phyloP scores from a whole-genome alignment of 108 stramenopile species.

The Nitzschia putrida region DNA sequence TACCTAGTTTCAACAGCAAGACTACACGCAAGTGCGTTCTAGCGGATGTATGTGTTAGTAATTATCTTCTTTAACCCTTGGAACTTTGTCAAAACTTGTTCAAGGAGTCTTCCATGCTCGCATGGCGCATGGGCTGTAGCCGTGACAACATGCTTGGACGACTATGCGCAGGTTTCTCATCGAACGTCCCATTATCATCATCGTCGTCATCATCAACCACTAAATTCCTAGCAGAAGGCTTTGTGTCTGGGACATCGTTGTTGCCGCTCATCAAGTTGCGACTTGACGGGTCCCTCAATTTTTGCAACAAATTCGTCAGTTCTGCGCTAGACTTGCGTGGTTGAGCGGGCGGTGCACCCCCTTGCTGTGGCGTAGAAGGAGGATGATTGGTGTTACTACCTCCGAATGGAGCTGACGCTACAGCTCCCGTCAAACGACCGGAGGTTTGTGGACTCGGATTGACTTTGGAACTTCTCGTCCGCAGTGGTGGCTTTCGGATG shows the following conservation, averaged over 20 bases:
- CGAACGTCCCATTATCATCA: not conserved
- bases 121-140: conserved; percentile 4
- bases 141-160: not conserved
- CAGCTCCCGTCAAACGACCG: not conserved
- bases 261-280: no score
- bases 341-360: not conserved
- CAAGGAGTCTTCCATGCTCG: not conserved
- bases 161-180: not conserved
- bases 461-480: not conserved
- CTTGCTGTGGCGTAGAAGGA: not conserved
- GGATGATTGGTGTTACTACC: not conserved
- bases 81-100: no score
- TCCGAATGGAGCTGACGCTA: not conserved
- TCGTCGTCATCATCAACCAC: conserved; percentile 14
- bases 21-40: no score
- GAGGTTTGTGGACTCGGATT: not conserved
- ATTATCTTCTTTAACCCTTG: no score
- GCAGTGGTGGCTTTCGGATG: not conserved
- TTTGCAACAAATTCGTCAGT: conserved; percentile 4
- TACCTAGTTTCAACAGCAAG: no score
- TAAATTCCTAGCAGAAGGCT: not conserved
- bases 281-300: conserved; percentile 9
- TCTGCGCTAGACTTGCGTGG: not conserved
- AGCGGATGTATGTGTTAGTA: no score
- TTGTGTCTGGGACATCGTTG: no score